A percentile compares a stretch with the other conserved stretches of the same genome.
Evolutionary conservation across 257 asterid species (phyloP).

Genomic region (Mentha longifolia): DNA sequence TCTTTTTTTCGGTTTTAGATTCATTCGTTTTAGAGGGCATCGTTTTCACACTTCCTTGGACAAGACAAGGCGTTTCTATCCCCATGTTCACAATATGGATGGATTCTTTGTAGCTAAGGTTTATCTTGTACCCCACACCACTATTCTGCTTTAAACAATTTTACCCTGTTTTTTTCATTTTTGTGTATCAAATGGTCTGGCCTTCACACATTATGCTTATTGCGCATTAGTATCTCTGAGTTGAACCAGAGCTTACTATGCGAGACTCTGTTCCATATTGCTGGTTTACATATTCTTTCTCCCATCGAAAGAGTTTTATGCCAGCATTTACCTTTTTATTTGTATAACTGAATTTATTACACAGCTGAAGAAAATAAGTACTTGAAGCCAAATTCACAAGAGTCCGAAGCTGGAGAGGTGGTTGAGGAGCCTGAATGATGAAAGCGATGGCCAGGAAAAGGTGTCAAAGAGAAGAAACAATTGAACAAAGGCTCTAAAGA

Average conservation of each 20-base stretch:
- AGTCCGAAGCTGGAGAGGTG: slow-evolving; percentile 54
- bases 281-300: background rate
- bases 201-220: background rate
- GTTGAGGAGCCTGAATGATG: slow-evolving; percentile 47
- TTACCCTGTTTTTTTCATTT: background rate
- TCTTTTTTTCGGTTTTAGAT: slow-evolving; percentile 47
- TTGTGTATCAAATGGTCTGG: background rate
- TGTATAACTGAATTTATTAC: slow-evolving; percentile 25
- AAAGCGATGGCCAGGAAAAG: slow-evolving; percentile 28
- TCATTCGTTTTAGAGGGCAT: slow-evolving; percentile 72
- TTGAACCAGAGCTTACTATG: background rate
- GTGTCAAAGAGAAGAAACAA: slow-evolving; percentile 35
- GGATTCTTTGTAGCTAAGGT: slow-evolving; percentile 99
- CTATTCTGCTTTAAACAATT: background rate
- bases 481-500: slow-evolving; percentile 28
- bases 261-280: background rate
- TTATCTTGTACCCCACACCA: slow-evolving; percentile 21
- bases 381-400: slow-evolving; percentile 47
- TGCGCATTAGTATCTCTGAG: background rate
- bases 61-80: slow-evolving; percentile 87
- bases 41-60: slow-evolving; percentile 73
- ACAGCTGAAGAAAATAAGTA: slow-evolving; percentile 89
- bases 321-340: background rate
- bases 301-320: background rate
- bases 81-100: slow-evolving; percentile 96